These are phyloP conservation scores for Primulina huaijiensis DNA, from an alignment of 257 asterid genomes.

Conservation along the genomic window DNA sequence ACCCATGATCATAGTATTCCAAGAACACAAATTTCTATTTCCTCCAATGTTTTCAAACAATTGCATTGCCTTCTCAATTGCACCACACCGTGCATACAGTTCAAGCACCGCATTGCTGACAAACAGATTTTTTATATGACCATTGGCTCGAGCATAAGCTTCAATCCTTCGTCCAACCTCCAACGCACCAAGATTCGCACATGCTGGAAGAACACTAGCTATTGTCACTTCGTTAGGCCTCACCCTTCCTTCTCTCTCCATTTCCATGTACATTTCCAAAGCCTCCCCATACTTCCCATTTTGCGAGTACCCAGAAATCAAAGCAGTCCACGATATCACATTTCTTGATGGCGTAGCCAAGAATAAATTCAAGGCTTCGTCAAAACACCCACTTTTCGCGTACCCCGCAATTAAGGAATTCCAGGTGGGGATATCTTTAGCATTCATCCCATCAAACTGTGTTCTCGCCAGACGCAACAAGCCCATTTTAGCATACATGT, in stretches of 20 bases:
- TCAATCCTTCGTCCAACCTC: constrained; percentile 78
- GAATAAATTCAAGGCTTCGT: constrained; percentile 57
- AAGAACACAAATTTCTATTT: constrained; percentile 63
- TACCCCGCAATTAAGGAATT: constrained; percentile 74
- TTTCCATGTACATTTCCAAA: constrained; percentile 52
- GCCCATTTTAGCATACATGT: constrained; percentile 83
- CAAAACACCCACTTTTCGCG: constrained; percentile 53
- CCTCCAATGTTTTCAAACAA: constrained; percentile 61
- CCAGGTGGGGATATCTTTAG: constrained; percentile 69
- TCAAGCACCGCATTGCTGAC: constrained; percentile 69
- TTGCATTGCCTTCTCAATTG: constrained; percentile 57
- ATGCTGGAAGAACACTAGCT: constrained; percentile 88
- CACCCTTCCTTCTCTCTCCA: constrained; percentile 55
- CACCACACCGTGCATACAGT: constrained; percentile 73
- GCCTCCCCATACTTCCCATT: constrained; percentile 70
- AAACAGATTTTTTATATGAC: constrained; percentile 51
- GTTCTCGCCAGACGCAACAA: constrained; percentile 43
- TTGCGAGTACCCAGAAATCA: constrained; percentile 72
- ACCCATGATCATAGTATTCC: constrained; percentile 86
- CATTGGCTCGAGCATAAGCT: constrained; percentile 59
- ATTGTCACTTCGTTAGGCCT: constrained; percentile 79
- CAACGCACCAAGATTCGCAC: constrained; percentile 83
- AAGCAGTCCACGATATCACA: constrained; percentile 79
- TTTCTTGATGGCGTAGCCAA: constrained; percentile 54
- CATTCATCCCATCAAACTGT: constrained; percentile 53